Conservation (phyloP, 768 basidiomycete genomes). For the Podaxis sp. region DNA sequence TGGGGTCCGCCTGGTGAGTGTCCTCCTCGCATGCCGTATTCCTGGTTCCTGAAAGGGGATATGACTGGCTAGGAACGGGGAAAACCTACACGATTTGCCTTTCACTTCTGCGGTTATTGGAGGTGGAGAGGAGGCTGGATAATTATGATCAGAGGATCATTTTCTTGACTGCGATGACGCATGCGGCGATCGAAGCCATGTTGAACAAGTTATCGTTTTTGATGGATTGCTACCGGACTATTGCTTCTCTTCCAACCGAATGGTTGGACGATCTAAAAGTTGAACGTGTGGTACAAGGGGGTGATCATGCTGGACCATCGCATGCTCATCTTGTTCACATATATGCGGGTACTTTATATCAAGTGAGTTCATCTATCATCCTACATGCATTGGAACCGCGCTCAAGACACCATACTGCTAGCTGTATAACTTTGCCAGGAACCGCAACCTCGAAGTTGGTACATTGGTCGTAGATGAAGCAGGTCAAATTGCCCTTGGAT, state of each 20-base stretch:
- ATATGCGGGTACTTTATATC: conserved; percentile 50
- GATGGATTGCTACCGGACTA: conserved; percentile 34
- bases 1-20: conserved; percentile 51
- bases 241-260: conserved; percentile 33
- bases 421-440: conserved; percentile 49
- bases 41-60: background rate
- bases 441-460: conserved; percentile 38
- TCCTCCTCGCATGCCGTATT: background rate
- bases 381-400: background rate
- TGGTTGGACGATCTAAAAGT: conserved; percentile 46
- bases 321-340: conserved; percentile 29
- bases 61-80: conserved; percentile 40
- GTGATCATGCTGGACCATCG: conserved; percentile 37
- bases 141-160: conserved; percentile 34
- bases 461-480: conserved; percentile 51
- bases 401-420: conserved; percentile 18
- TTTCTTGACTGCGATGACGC: conserved; percentile 52
- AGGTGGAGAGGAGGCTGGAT: conserved; percentile 35
- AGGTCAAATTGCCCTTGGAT: conserved; percentile 48
- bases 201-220: conserved; percentile 40
- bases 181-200: conserved; percentile 53
- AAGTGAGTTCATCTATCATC: conserved; percentile 29
- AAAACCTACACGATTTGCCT: conserved; percentile 54
- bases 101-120: conserved; percentile 45
- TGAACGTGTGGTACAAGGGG: conserved; percentile 42